These are phyloP conservation scores for Populus trichocarpa DNA, from an alignment of 441 rosid genomes.

Conservation along the genomic window DNA sequence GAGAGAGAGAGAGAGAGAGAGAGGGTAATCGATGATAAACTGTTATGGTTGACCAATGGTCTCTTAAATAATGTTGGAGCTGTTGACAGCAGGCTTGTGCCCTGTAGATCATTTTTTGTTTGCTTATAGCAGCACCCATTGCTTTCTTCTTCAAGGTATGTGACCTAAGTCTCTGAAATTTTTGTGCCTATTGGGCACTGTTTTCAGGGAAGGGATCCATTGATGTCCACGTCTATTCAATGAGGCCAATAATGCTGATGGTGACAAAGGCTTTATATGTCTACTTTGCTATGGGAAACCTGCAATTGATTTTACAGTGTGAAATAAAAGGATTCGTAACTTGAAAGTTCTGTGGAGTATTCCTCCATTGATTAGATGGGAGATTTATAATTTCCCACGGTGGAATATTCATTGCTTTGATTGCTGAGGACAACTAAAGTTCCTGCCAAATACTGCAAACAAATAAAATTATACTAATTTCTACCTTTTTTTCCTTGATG, in stretches of 20 bases:
- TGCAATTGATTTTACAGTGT: no score
- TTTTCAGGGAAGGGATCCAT: neutral
- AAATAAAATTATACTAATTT: no score
- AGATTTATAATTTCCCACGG: neutral
- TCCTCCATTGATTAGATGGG: no score
- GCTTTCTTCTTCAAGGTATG: neutral
- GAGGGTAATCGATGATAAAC: neutral
- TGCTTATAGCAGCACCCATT: neutral
- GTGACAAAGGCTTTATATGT: neutral
- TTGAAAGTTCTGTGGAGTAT: no score
- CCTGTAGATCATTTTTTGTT: neutral
- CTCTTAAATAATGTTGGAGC: conserved; percentile 20
- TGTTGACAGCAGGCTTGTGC: neutral
- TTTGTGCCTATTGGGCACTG: conserved; percentile 9
- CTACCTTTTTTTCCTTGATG: no score
- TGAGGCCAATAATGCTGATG: neutral
- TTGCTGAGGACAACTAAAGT: no score
- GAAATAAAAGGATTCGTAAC: neutral
- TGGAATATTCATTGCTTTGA: no score
- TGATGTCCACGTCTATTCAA: neutral
- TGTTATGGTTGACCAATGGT: conserved; percentile 19
- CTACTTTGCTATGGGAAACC: neutral
- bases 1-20: neutral
- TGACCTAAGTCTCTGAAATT: conserved; percentile 2
- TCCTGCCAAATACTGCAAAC: no score